These are phyloP conservation scores for Entamoeba dispar DNA, from an alignment of 208 protist genomes.

Conservation along the genomic window DNA sequence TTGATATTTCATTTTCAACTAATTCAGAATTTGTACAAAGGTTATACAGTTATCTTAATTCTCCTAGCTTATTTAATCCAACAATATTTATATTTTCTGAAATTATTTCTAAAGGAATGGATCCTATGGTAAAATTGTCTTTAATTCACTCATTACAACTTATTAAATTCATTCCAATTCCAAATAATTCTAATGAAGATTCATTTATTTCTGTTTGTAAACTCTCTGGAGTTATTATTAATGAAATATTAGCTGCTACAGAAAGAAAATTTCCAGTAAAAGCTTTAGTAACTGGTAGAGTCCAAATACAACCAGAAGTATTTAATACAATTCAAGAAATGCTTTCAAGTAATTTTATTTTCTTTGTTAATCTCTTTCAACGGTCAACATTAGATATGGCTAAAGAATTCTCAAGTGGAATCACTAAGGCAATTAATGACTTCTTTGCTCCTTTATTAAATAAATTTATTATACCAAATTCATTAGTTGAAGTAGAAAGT, in stretches of 20 bases:
- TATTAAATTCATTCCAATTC: neutral
- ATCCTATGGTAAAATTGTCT: neutral
- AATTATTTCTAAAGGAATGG: neutral
- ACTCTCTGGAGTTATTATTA: neutral
- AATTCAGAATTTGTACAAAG: neutral
- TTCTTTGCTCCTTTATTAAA: neutral
- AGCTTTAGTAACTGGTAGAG: neutral
- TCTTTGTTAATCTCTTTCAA: neutral
- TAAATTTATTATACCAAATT: neutral
- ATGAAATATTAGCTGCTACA: neutral
- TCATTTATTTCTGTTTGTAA: neutral
- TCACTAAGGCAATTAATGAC: neutral
- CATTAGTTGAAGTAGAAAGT: neutral
- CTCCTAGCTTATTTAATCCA: neutral
- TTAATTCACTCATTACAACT: neutral
- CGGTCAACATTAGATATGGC: neutral
- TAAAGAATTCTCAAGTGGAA: neutral
- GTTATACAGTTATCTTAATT: neutral
- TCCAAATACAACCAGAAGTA: neutral
- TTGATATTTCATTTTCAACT: neutral
- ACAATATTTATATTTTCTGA: neutral
- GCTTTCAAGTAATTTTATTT: neutral
- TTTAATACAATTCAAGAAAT: neutral
- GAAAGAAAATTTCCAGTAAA: neutral
- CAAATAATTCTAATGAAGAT: neutral